A percentile compares a stretch with the other conserved stretches of the same genome.
phyloP scores from a whole-genome alignment of 306 rosid species.

The Castanea crenata region DNA sequence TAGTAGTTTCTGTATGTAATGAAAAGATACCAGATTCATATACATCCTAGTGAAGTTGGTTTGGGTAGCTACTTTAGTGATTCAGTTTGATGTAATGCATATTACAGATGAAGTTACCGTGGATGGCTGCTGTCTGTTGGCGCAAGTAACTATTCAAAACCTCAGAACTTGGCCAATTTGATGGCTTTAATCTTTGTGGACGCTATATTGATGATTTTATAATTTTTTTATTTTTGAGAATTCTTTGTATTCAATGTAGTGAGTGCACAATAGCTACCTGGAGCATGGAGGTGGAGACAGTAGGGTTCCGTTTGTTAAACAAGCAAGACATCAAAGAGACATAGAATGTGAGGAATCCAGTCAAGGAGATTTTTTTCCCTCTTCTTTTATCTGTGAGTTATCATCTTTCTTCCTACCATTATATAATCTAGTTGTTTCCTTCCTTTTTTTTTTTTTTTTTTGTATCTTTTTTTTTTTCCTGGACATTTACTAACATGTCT shows the following conservation, averaged over 20 bases:
- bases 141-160: neutral
- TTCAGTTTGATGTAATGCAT: neutral
- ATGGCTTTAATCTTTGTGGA: neutral
- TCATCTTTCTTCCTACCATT: too few relatives aligned
- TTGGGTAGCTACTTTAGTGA: neutral
- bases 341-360: too few relatives aligned
- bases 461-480: too few relatives aligned
- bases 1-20: neutral
- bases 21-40: neutral
- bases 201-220: too few relatives aligned
- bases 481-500: too few relatives aligned
- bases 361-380: too few relatives aligned
- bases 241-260: neutral
- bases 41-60: neutral
- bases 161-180: neutral
- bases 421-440: too few relatives aligned
- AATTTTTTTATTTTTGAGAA: neutral
- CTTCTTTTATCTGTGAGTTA: too few relatives aligned
- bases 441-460: too few relatives aligned
- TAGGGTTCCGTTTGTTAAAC: too few relatives aligned
- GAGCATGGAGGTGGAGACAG: too few relatives aligned
- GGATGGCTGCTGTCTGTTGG: neutral
- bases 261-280: neutral
- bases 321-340: too few relatives aligned
- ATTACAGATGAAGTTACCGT: neutral